Percentiles rank a stretch among this genome's conserved stretches.
phyloP scores from a whole-genome alignment of 768 basidiomycete genomes.

The Auricularia heimuer region DNA sequence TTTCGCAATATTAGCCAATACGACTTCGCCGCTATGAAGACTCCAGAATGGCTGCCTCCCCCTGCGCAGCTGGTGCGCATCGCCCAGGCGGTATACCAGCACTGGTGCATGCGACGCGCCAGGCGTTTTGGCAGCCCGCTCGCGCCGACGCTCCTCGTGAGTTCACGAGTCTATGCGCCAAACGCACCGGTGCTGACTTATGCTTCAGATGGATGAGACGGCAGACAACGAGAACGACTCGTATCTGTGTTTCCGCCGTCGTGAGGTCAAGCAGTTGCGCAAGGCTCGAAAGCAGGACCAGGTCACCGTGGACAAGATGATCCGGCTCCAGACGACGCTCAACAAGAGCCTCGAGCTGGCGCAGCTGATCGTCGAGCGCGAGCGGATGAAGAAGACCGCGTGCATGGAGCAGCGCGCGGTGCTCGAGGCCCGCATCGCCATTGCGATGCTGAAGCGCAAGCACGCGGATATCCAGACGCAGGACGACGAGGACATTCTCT shows the following conservation, averaged over 20 bases:
- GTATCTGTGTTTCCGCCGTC: slow-evolving; percentile 92
- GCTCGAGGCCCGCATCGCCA: slow-evolving; percentile 68
- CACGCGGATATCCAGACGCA: slow-evolving; percentile 50
- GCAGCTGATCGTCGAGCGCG: slow-evolving; percentile 55
- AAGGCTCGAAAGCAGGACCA: slow-evolving; percentile 91
- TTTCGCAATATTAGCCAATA: slow-evolving; percentile 54
- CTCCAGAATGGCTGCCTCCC: slow-evolving; percentile 61
- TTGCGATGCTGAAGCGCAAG: slow-evolving; percentile 75
- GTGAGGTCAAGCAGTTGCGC: slow-evolving; percentile 87
- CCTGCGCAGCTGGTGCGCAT: slow-evolving; percentile 54
- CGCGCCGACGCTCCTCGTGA: slow-evolving; percentile 79
- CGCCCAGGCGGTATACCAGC: slow-evolving; percentile 68
- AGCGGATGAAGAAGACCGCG: slow-evolving; percentile 63
- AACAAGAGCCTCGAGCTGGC: slow-evolving; percentile 64
- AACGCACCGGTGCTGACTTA: neutral
- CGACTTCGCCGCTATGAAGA: slow-evolving; percentile 56
- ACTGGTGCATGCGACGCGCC: slow-evolving; percentile 81
- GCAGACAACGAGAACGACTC: slow-evolving; percentile 77
- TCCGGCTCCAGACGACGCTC: slow-evolving; percentile 72
- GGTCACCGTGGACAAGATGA: slow-evolving; percentile 80
- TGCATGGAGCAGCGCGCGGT: slow-evolving; percentile 48
- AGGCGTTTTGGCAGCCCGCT: slow-evolving; percentile 76
- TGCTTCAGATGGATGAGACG: slow-evolving; percentile 68
- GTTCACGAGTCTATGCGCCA: slow-evolving; percentile 18
- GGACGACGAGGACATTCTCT: slow-evolving; percentile 60